phyloP scores from a whole-genome alignment of 2,329 filamentous ascomycete genomes.

The Pleoardoris graminearum region DNA sequence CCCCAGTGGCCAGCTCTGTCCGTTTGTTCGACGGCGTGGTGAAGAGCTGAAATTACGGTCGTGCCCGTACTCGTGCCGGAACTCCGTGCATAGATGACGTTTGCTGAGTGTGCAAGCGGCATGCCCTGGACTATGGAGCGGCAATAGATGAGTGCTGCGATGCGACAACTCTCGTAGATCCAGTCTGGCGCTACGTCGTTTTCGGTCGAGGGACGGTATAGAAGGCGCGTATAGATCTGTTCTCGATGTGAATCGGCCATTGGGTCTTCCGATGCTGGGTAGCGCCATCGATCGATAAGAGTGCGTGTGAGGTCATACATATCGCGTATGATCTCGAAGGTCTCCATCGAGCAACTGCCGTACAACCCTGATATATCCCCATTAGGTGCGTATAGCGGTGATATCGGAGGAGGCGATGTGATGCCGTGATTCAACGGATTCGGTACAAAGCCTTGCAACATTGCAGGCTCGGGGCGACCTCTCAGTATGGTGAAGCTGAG shows the following conservation, averaged over 20 bases:
- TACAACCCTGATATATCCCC: conserved; percentile 22
- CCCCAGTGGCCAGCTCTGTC: conserved; percentile 30
- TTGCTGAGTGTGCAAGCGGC: conserved; percentile 29
- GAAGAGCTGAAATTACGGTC: conserved; percentile 28
- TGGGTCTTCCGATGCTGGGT: conserved; percentile 15
- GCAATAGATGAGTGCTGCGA: conserved; percentile 39
- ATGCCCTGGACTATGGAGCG: conserved; percentile 33
- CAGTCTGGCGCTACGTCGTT: conserved; percentile 26
- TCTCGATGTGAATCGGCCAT: conserved; percentile 29
- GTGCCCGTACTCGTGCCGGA: conserved; percentile 11
- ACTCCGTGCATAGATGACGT: conserved; percentile 18
- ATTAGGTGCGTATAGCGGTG: conserved; percentile 27
- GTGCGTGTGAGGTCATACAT: conserved; percentile 31
- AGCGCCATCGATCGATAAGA: conserved; percentile 26
- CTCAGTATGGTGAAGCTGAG: conserved; percentile 30
- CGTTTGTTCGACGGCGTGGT: conserved; percentile 29
- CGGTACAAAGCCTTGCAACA: conserved; percentile 23
- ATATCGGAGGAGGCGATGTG: conserved; percentile 17
- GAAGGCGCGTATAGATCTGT: conserved; percentile 28
- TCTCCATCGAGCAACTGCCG: conserved; percentile 23
- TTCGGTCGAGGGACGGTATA: conserved; percentile 19
- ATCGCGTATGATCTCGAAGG: conserved; percentile 30
- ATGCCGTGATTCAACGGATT: conserved; percentile 6
- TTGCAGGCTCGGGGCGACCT: conserved; percentile 22
- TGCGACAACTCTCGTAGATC: conserved; percentile 37